Evolutionary conservation across 768 basidiomycete genomes (phyloP).

Genomic region (Crucibulum laeve): DNA sequence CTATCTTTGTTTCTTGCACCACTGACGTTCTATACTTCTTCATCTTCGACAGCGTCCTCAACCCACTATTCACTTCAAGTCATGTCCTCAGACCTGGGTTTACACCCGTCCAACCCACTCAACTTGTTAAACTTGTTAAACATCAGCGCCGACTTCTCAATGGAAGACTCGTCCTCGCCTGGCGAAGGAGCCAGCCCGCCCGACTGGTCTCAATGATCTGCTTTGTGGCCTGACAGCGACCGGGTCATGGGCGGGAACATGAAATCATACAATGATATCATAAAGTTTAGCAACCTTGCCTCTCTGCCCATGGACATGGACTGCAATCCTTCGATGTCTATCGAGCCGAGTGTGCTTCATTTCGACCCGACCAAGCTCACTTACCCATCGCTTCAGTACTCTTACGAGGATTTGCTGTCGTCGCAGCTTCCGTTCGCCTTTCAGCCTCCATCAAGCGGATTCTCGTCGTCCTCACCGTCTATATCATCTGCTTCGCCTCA

Average conservation of each 20-base stretch:
- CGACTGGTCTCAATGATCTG: conserved; percentile 53
- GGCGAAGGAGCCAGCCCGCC: conserved; percentile 25
- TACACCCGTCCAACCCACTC: conserved; percentile 56
- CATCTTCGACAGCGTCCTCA: conserved; percentile 15
- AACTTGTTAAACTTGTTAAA: conserved; percentile 50
- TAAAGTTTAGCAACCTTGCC: conserved; percentile 36
- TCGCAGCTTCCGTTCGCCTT: conserved; percentile 38
- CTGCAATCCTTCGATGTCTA: conserved; percentile 50
- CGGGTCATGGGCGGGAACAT: conserved; percentile 12
- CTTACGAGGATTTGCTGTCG: conserved; percentile 14
- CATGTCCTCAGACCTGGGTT: conserved; percentile 38
- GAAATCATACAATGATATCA: conserved; percentile 35
- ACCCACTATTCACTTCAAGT: conserved; percentile 16
- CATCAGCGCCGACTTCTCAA: conserved; percentile 26
- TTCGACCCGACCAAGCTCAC: conserved; percentile 28
- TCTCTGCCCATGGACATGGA: conserved; percentile 55
- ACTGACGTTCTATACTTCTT: not conserved
- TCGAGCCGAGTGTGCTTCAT: conserved; percentile 65
- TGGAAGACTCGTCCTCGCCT: conserved; percentile 25
- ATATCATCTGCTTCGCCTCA: conserved; percentile 18
- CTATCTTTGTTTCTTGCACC: conserved; percentile 2
- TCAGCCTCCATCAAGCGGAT: conserved; percentile 16
- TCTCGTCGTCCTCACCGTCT: conserved; percentile 17
- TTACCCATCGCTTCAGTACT: not conserved
- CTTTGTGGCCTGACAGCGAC: conserved; percentile 40